Percentiles rank a stretch among this genome's conserved stretches.
phyloP scores from a whole-genome alignment of 768 basidiomycete genomes.

The Kwoniella sp. region DNA sequence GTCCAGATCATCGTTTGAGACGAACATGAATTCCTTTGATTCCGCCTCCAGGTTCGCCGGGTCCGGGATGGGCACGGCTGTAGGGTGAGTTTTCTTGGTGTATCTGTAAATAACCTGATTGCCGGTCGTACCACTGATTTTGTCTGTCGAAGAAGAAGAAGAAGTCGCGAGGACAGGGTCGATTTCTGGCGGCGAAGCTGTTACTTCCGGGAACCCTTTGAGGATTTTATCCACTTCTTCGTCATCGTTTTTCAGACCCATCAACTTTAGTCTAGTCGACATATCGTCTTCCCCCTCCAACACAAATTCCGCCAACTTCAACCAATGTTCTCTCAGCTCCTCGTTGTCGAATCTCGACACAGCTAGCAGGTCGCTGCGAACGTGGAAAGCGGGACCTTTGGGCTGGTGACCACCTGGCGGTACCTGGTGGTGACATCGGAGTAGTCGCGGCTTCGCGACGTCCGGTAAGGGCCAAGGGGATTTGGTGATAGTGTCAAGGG shows the following conservation, averaged over 20 bases:
- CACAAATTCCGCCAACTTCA: conserved; percentile 68
- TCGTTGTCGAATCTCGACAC: conserved; percentile 72
- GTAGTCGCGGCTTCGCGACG: conserved; percentile 35
- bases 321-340: conserved; percentile 69
- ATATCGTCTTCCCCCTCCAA: conserved; percentile 20
- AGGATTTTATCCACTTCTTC: conserved; percentile 13
- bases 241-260: conserved; percentile 23
- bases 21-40: conserved; percentile 60
- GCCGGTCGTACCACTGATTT: background rate
- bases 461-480: conserved; percentile 41
- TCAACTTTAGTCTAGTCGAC: conserved; percentile 9
- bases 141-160: background rate
- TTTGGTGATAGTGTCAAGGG: conserved; percentile 26
- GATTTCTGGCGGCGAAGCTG: background rate
- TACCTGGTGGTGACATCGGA: conserved; percentile 25
- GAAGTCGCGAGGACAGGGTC: background rate
- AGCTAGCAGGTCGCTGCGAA: conserved; percentile 64
- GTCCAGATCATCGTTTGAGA: conserved; percentile 62
- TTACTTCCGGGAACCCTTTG: background rate
- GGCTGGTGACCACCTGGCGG: conserved; percentile 1
- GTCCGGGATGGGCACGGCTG: conserved; percentile 37
- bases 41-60: conserved; percentile 57
- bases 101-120: background rate
- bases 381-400: conserved; percentile 26
- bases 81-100: conserved; percentile 31